phyloP scores from a whole-genome alignment of 148 eudicot genomes.

The Chenopodium berlandieri region DNA sequence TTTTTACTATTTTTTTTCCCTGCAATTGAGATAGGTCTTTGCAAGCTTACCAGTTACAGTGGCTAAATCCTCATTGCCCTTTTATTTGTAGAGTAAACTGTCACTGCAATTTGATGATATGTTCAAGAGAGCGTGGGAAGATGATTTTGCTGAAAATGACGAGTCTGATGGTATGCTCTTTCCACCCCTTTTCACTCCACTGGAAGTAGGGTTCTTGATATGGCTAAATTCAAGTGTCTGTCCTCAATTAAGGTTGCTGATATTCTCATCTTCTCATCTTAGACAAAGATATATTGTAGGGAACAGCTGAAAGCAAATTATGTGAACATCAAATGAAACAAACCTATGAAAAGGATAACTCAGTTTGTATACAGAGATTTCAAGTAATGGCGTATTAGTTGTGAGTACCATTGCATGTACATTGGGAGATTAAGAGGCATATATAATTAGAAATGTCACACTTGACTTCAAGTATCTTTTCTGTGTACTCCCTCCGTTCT shows the following conservation, averaged over 20 bases:
- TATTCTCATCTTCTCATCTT: not conserved
- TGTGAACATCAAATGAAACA: not conserved
- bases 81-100: slow-evolving; percentile 54
- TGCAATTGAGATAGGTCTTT: not conserved
- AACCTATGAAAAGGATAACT: not conserved
- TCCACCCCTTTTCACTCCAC: not conserved
- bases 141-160: slow-evolving; percentile 47
- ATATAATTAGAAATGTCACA: not conserved
- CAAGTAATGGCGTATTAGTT: not conserved
- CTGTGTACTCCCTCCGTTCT: too few species aligned
- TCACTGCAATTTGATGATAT: slow-evolving; percentile 90
- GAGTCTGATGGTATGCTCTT: slow-evolving; percentile 50
- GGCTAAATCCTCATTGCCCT: slow-evolving; percentile 7
- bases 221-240: not conserved
- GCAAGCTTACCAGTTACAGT: not conserved
- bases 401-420: not conserved
- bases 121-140: slow-evolving; percentile 95
- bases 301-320: not conserved
- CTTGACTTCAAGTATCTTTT: not conserved
- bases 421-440: not conserved
- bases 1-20: not conserved
- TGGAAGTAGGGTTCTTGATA: not conserved
- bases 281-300: not conserved
- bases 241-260: not conserved
- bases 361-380: not conserved